These are phyloP conservation scores for Xerocomellus chrysenteron DNA, from an alignment of 768 basidiomycete species.

Conservation along the genomic window DNA sequence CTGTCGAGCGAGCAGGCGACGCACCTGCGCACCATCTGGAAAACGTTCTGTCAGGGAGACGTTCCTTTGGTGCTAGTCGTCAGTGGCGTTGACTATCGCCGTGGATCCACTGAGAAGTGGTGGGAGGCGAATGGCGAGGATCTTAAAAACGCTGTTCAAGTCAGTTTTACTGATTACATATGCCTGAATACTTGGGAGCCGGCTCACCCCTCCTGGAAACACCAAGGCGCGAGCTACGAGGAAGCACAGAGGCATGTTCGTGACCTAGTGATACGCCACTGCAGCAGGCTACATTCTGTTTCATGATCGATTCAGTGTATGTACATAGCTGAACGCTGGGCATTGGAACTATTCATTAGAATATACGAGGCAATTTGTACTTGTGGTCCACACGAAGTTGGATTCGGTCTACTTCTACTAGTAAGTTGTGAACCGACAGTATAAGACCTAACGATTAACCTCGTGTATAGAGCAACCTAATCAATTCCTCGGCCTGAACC, in stretches of 20 bases:
- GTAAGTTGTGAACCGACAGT: not conserved
- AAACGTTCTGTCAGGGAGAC: slow-evolving; percentile 9
- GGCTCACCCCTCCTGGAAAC: slow-evolving; percentile 21
- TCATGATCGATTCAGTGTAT: slow-evolving; percentile 1
- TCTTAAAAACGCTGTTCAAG: slow-evolving; percentile 1
- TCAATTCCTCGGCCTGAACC: slow-evolving; percentile 21
- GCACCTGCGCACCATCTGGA: slow-evolving; percentile 34
- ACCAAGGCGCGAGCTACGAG: slow-evolving; percentile 14
- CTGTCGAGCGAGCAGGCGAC: slow-evolving; percentile 29
- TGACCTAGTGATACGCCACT: slow-evolving; percentile 14
- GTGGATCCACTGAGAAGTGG: slow-evolving; percentile 20
- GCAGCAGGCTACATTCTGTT: not conserved
- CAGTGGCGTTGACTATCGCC: slow-evolving; percentile 12
- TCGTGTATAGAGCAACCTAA: slow-evolving; percentile 6
- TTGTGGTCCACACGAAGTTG: not conserved
- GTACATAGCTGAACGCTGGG: not conserved
- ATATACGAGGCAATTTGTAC: not conserved
- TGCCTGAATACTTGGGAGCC: slow-evolving; percentile 16
- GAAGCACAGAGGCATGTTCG: slow-evolving; percentile 15
- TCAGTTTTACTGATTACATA: slow-evolving; percentile 18
- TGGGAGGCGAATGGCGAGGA: slow-evolving; percentile 18
- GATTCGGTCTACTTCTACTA: not conserved
- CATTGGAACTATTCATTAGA: not conserved
- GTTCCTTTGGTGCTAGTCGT: slow-evolving; percentile 21
- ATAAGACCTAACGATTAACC: not conserved